Evolutionary conservation across 2,329 filamentous ascomycete species (phyloP), one percentile per base, ranked within the genome.

Genomic region (Furcasterigmium sp.): DNA sequence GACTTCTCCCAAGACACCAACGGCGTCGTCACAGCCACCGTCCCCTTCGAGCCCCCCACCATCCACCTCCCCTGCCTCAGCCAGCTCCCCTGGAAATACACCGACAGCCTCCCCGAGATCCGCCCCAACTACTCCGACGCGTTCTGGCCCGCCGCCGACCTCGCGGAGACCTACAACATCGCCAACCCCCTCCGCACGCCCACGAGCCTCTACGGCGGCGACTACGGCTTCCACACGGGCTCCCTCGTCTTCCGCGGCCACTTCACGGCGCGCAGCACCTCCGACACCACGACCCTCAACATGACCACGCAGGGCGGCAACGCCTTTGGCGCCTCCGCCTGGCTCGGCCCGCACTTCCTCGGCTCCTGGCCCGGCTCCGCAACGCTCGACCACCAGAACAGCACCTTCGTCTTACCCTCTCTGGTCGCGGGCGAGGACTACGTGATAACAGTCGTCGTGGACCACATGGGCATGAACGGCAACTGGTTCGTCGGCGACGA

Each of bases 221-320:
- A 88, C 61, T 88, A 88, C 55, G 84, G 84, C 19, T 88, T 78
- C 64, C 72, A 85, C 57, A 75, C 78, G 1, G 82, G 84, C 17
- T 74, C 72, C 5, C 68, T 87, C 0, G 53, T 88, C 37, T 88
- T 77, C 67, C 73, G 84, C 8, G 84, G 83, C 4, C 72, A 77
- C 46, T 88, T 89, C 57, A 70, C 62, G 3, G 76, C 80, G n/a
- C 7, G 74, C 11, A 17, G 32, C 15, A 17, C n/a, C 15, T 35
- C 32, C 5, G 17, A 15, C 3, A 35, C 14, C 8, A 65, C 4
- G n/a, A 28, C 61, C 0, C 61, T 87, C 41, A 73, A 64, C 49
- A 54, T 84, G 25, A 64, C 64, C 8, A 79, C 82, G 0, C 75
- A 81, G 54, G 84, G 84, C 35, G 84, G 84, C 9, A 71, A 66